Evolutionary conservation across 352 stramenopile genomes (phyloP).

Genomic region (Pythium dissimile): DNA sequence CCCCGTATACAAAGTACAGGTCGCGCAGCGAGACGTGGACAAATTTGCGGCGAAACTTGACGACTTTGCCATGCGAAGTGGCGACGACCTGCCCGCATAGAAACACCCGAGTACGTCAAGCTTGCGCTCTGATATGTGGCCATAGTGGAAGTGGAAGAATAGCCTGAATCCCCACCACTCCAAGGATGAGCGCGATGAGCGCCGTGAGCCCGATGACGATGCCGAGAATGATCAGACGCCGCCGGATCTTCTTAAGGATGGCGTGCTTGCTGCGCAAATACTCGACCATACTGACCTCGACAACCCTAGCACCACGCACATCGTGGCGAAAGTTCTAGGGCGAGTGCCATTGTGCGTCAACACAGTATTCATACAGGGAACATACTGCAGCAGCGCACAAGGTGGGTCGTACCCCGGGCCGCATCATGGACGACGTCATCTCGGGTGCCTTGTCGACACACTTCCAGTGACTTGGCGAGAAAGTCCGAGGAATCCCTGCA

Average conservation of each 20-base stretch:
- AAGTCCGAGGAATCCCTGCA: too few relatives aligned
- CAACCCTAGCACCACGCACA: slow-evolving; percentile 49
- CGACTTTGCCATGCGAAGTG: slow-evolving; percentile 37
- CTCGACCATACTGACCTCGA: slow-evolving; percentile 69
- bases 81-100: too few relatives aligned
- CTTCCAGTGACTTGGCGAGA: too few relatives aligned
- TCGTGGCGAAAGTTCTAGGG: slow-evolving; percentile 68
- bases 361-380: too few relatives aligned
- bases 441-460: not conserved
- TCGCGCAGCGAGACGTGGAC: slow-evolving; percentile 38
- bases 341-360: too few relatives aligned
- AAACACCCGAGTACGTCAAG: too few relatives aligned
- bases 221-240: slow-evolving; percentile 52
- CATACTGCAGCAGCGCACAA: too few relatives aligned
- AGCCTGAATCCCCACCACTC: slow-evolving; percentile 53
- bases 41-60: slow-evolving; percentile 39
- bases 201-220: slow-evolving; percentile 49
- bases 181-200: slow-evolving; percentile 43
- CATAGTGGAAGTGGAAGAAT: too few relatives aligned
- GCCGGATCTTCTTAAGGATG: slow-evolving; percentile 73
- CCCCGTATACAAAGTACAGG: slow-evolving; percentile 70
- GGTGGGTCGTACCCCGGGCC: slow-evolving; percentile 37
- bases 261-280: slow-evolving; percentile 69
- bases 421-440: slow-evolving; percentile 55
- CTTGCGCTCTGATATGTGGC: too few relatives aligned